Evolutionary conservation across 177 flowering plant genomes (phyloP), one percentile per base, ranked within the genome.

Genomic region (Vitis hybrid): DNA sequence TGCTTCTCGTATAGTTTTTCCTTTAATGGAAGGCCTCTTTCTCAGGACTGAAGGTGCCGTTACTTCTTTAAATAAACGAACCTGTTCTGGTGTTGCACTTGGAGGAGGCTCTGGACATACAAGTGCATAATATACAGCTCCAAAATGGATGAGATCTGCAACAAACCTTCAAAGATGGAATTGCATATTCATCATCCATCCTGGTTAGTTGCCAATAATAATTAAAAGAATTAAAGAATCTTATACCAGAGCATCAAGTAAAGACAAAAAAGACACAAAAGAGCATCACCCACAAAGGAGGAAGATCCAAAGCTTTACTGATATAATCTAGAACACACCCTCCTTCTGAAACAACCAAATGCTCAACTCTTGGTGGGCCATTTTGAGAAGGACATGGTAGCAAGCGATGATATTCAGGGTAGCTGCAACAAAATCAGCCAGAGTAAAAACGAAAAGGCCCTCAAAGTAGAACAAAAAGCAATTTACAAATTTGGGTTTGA

Each of bases 131-230:
- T 89, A 83, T 33, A 95, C 93, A 61, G 99, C 97, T 74, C 99
- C 99, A 84, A 95, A 95, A 49, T 82, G 96, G 75, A 95, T 93
- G 50, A 95, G 94, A 81, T 95, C 98, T 82, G 93, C 87, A 82
- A 95, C 98, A 88, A 76, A 95, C 84, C 99, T 95, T 85, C 80
- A 86, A 52, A 64, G 55, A 76, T 75, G 71, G 79, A 80, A 78
- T 18, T 76, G 68, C 65, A 62, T 67, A 60, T 61, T 77, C 38
- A 75, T 69, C 68, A 72, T 59, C 73, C 61, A 38, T 59, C 66
- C 71, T 59, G 38, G 11, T 71, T 59, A 18, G 10, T 50, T 47
- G 4, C 9, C 73, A 20, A 66, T 15, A 53, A 76, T 18, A 22
- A 28, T 28, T 24, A 1, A 68, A 47, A 54, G 73, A 52, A 64